phyloP scores from a whole-genome alignment of 495 filamentous ascomycete genomes.

The Cercophora sp. region DNA sequence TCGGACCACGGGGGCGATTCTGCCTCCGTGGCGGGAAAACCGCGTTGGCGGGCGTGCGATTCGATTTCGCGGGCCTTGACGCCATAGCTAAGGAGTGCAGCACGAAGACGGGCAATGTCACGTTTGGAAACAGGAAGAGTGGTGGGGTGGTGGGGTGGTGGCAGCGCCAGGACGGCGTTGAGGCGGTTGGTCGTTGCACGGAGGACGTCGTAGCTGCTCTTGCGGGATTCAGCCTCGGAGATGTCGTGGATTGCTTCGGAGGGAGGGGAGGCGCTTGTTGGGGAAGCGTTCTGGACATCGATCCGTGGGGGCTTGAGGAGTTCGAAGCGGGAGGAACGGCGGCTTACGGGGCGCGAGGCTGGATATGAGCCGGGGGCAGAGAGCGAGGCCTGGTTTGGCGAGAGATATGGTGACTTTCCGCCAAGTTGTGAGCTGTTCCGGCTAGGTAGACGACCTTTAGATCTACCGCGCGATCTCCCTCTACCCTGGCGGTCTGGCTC shows the following conservation, averaged over 20 bases:
- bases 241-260: constrained; percentile 22
- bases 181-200: constrained; percentile 21
- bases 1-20: constrained; percentile 27
- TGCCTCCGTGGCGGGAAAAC: constrained; percentile 16
- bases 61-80: constrained; percentile 80
- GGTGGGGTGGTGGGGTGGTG: constrained; percentile 26
- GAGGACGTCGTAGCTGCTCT: constrained; percentile 20
- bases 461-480: constrained; percentile 18
- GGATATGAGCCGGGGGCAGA: constrained; percentile 13
- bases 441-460: constrained; percentile 22
- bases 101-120: constrained; percentile 69
- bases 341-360: constrained; percentile 30
- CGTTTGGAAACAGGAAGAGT: constrained; percentile 56
- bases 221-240: constrained; percentile 35
- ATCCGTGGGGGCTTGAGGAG: constrained; percentile 59
- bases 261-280: constrained; percentile 34
- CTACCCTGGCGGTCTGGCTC: constrained; percentile 25
- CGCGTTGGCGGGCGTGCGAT: constrained; percentile 54
- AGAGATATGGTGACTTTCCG: constrained; percentile 28
- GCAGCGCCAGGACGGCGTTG: constrained; percentile 25
- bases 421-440: constrained; percentile 18
- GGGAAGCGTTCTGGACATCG: constrained; percentile 52
- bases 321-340: constrained; percentile 47
- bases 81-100: constrained; percentile 75
- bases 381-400: constrained; percentile 17